phyloP scores from a whole-genome alignment of 2,329 filamentous ascomycete genomes.

The Monosporascus sp. region DNA sequence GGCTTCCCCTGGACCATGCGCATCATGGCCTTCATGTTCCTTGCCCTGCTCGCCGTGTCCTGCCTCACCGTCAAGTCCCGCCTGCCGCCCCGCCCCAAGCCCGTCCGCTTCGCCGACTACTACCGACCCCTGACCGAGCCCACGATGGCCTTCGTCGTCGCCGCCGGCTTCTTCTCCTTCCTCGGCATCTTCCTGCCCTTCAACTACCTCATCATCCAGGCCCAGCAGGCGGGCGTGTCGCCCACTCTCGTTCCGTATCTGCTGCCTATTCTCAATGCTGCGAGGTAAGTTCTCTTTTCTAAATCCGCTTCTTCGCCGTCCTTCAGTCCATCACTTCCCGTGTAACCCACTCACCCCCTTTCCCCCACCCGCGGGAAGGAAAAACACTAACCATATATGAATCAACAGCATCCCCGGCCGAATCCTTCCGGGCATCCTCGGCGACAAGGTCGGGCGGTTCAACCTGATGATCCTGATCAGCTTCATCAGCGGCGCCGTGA shows the following conservation, averaged over 20 bases:
- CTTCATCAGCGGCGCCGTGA: constrained; percentile 33
- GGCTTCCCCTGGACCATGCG: constrained; percentile 37
- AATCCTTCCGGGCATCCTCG: constrained; percentile 44
- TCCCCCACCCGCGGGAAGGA: background rate
- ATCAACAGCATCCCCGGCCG: constrained; percentile 42
- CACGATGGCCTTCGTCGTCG: constrained; percentile 36
- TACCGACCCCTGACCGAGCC: constrained; percentile 40
- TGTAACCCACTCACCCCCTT: background rate
- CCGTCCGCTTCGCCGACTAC: constrained; percentile 43
- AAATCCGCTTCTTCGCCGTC: background rate
- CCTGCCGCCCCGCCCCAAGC: constrained; percentile 29
- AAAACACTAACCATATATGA: background rate
- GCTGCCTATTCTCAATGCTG: constrained; percentile 52
- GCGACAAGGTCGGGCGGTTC: constrained; percentile 34
- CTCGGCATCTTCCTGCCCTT: constrained; percentile 50
- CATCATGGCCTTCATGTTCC: constrained; percentile 31
- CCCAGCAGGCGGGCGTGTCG: constrained; percentile 37
- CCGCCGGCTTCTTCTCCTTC: constrained; percentile 50
- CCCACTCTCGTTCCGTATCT: constrained; percentile 39
- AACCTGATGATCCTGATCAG: constrained; percentile 42
- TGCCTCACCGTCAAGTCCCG: constrained; percentile 29
- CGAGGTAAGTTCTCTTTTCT: constrained; percentile 30
- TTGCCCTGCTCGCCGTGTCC: constrained; percentile 25
- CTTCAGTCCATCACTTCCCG: background rate
- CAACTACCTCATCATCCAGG: constrained; percentile 47